phyloP scores from a whole-genome alignment of 139 green algal genomes.

The Picochlorum sp. region DNA sequence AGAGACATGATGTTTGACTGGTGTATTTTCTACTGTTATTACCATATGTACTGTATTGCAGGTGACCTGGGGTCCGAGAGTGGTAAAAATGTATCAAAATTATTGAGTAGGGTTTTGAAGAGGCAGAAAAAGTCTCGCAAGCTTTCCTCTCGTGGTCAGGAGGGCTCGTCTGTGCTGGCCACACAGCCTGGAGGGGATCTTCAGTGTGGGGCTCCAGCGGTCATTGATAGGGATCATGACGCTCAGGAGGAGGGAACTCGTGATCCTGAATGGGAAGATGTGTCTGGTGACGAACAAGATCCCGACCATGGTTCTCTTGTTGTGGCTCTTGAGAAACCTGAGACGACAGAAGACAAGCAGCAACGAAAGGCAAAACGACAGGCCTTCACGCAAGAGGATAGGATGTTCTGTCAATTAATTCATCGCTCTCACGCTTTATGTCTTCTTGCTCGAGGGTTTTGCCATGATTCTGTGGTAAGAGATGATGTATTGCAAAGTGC shows the following conservation, averaged over 20 bases:
- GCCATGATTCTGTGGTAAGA: constrained; percentile 44
- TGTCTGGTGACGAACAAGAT: neutral
- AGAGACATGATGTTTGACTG: neutral
- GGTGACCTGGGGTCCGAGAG: neutral
- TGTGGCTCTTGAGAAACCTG: neutral
- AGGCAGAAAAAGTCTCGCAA: neutral
- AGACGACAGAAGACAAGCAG: neutral
- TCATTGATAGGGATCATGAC: neutral
- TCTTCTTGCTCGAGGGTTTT: constrained; percentile 43
- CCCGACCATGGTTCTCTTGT: neutral
- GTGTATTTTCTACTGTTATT: neutral
- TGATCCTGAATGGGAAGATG: constrained; percentile 18
- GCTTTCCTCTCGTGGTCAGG: no score
- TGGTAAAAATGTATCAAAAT: neutral
- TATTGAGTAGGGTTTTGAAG: neutral
- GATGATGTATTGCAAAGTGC: constrained; percentile 52
- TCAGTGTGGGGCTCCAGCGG: neutral
- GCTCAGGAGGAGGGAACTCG: neutral
- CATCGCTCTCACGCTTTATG: constrained; percentile 56
- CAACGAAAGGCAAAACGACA: neutral
- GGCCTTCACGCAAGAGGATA: constrained; percentile 25
- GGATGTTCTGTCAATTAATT: constrained; percentile 35
- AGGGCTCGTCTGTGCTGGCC: no score
- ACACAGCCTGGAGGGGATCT: no score
- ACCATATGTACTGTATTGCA: neutral